Base-by-base conservation (phyloP, 2,329 filamentous ascomycete species). In the Cladosporium sp. region DNA sequence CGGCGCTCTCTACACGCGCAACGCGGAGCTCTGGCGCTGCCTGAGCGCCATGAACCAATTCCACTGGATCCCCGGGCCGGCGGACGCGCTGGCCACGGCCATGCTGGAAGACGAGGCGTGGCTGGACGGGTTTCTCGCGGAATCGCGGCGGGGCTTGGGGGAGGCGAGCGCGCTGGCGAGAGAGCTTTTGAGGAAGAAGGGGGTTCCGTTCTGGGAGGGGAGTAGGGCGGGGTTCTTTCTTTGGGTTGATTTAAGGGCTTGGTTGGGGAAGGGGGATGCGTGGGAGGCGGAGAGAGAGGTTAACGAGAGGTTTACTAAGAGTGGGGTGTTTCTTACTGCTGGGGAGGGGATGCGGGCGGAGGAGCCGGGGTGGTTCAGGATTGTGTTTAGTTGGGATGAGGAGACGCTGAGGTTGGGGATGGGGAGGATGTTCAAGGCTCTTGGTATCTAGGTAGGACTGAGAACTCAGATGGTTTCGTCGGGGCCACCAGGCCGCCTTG, bases 351-450 rank as follows among this genome's bases (percentile, higher is more conserved):
- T 77, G 54, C 64, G 68, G 42, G 68, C 70, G 0, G 70, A 70
- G 17, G 62, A 70, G 47, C 65, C 72, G 1, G 79, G 80, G 0
- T 79, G 74, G 72, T 82, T 81, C 54, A 64, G 80, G 2, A 41
- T 83, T 15, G 74, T 82, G 0, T 82, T 77, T 51, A 72, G 70
- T 13, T 41, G 17, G 18, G 45, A 48, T 41, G 45, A 51, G 19
- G 43, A 45, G 38, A 34, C 44, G 24, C 15, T 53, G 50, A 47
- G 30, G 1, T 68, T 74, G 55, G 73, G 71, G 0, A 57, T 75
- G 27, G 61, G 50, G n/a, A 58, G 54, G 24, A 41, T 59, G 9
- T 53, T 58, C 27, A 37, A 54, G 37, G 53, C 53, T 22, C 19
- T 56, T 8, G 41, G 32, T n/a, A 17, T 36, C 11, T 36, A 18